Base-by-base conservation (phyloP, 805 yeast genomes). In the Candida piceae region DNA sequence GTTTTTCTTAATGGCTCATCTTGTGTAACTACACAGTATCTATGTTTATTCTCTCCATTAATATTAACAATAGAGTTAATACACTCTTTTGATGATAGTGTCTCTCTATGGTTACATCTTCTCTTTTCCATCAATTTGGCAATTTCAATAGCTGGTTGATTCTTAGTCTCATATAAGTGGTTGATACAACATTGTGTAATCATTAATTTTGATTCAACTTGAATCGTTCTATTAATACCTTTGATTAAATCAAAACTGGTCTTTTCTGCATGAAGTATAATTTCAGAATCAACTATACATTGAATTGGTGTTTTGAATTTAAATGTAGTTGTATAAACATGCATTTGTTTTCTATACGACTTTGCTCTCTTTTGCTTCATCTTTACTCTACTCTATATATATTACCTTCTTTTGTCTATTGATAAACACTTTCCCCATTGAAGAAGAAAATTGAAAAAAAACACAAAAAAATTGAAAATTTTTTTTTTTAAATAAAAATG, bases 301-400 rank as follows among this genome's bases (percentile, higher is more conserved):
- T 93, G 98, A 50, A 84, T 89, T 3, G 98, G 98, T 45, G 84
- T 88, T 58, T 96, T 76, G 69, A 93, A 93, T 52, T 84, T 84
- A 73, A 90, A 93, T 6, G 95, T 74, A 57, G 87, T 84, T 48
- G 76, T 73, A 51, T 87, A 83, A 38, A 85, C 81, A 48, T 81
- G 76, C 84, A 93, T 83, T 60, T 86, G 96, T 69, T 90, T 90
- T 60, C 90, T 80, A 63, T 93, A 93, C 1, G 93, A 71, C 62
- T 90, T 90, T 36, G 97, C 95, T 63, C 98, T 74, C 63, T 89
- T 90, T 65, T 90, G 96, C 71, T 95, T 87, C 98, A 90, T 90
- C 23, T 41, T 60, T 7, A 20, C 8, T 22, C 20, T 9, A 32
- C 38, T n/a, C n/a, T n/a, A n/a, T n/a, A n/a, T n/a, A n/a, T n/a